Evolutionary conservation across 768 basidiomycete species (phyloP), one percentile per base, ranked within the genome.

Genomic region (Boletus edulis): DNA sequence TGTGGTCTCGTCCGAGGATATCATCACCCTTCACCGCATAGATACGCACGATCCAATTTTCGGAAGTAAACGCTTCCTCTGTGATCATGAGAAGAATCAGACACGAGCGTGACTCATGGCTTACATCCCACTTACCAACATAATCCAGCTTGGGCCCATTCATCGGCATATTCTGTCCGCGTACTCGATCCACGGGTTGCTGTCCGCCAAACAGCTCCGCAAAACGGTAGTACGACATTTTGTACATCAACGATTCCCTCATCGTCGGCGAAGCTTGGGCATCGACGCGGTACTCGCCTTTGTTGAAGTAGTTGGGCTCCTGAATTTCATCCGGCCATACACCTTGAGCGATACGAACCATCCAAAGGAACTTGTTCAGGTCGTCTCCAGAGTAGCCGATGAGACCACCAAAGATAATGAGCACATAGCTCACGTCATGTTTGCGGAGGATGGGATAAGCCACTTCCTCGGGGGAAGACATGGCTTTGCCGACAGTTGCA

Each of bases 341-440:
- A 46, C 95, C 95, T 65, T 96, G 94, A 5, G 92, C 85, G 61
- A 94, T 93, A 52, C 91, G 85, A 55, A 98, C 87, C 92, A 98
- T 98, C 95, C 95, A 98, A 46, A 99, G 74, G 83, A 98, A 99
- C 75, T 99, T 99, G 84, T 99, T 99, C 78, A 99, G 90, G 69
- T 99, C 97, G 69, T 99, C 97, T 14, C 96, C 97, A 20, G 94
- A 96, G 73, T 98, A 99, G 9, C 95, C 97, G 51, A 98, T 78
- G 39, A 99, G 78, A 43, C 94, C 96, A 39, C 97, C 97, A 68
- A 98, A 98, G 73, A 99, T 98, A 73, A 98, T 80, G 47, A 99
- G 85, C 48, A 99, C 87, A 69, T 99, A 98, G 69, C 94, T 91
- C 48, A 98, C 97, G 65, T 99, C 94, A 70, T 99, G 97, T 72